These are phyloP conservation scores for Conticribra guillardii DNA, from an alignment of 108 stramenopile genomes.

Conservation along the genomic window DNA sequence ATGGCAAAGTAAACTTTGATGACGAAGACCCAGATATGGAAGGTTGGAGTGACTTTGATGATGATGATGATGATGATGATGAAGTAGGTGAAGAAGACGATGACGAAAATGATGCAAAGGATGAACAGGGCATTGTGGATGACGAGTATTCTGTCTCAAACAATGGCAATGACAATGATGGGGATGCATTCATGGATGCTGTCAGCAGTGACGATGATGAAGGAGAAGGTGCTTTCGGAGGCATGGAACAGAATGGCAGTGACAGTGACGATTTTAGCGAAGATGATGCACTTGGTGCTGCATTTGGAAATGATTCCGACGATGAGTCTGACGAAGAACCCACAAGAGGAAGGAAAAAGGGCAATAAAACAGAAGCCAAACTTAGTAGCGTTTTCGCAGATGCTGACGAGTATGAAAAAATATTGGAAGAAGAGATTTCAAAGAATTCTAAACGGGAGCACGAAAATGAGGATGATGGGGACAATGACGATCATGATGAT, in stretches of 20 bases:
- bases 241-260: slow-evolving; percentile 36
- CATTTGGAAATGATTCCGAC: slow-evolving; percentile 31
- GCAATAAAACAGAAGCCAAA: slow-evolving; percentile 15
- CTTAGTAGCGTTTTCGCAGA: background rate
- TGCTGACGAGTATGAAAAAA: background rate
- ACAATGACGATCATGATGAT: background rate
- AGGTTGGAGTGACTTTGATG: slow-evolving; percentile 83
- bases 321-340: slow-evolving; percentile 16
- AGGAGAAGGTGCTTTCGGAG: slow-evolving; percentile 26
- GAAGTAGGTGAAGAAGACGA: slow-evolving; percentile 39
- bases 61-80: slow-evolving; percentile 57
- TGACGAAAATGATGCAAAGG: slow-evolving; percentile 42
- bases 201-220: slow-evolving; percentile 55
- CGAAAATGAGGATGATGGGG: background rate
- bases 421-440: background rate
- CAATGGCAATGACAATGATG: slow-evolving; percentile 39
- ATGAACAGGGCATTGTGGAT: slow-evolving; percentile 41
- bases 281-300: slow-evolving; percentile 15
- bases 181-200: slow-evolving; percentile 70
- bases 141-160: slow-evolving; percentile 38
- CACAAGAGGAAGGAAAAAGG: slow-evolving; percentile 20
- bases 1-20: slow-evolving; percentile 78
- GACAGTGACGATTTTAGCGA: slow-evolving; percentile 49
- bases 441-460: background rate
- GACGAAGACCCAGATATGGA: slow-evolving; percentile 95